Evolutionary conservation across 176 grass and related monocot species (phyloP).

Genomic region (Hyparrhenia diplandra): DNA sequence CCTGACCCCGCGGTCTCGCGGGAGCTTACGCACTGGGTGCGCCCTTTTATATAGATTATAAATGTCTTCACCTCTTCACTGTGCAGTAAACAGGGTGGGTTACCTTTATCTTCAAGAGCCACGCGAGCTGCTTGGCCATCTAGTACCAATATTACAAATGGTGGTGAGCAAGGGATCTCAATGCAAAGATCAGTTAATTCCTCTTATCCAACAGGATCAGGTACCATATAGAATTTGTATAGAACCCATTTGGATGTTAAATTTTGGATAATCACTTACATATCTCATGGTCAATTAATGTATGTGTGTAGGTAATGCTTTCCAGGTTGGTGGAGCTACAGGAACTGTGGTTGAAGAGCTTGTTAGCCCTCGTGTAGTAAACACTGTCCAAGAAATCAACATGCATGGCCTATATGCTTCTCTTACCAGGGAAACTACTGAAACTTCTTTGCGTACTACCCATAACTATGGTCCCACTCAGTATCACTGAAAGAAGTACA

Average conservation of each 20-base stretch:
- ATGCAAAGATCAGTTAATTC: slow-evolving; percentile 31
- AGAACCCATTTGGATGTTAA: neutral
- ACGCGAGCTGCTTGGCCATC: slow-evolving; percentile 70
- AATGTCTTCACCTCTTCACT: slow-evolving; percentile 25
- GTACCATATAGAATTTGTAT: slow-evolving; percentile 32
- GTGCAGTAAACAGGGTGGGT: slow-evolving; percentile 63
- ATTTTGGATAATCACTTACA: neutral
- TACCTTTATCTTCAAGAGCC: slow-evolving; percentile 57
- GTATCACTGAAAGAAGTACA: slow-evolving; percentile 28
- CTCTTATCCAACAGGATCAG: slow-evolving; percentile 40
- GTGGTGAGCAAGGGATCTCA: slow-evolving; percentile 21
- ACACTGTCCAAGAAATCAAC: slow-evolving; percentile 19
- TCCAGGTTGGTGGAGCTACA: slow-evolving; percentile 28
- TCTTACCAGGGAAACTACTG: slow-evolving; percentile 21
- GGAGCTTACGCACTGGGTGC: too few species aligned
- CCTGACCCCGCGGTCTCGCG: too few species aligned
- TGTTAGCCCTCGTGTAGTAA: slow-evolving; percentile 30
- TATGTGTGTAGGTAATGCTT: slow-evolving; percentile 24
- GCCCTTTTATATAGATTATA: slow-evolving; percentile 11
- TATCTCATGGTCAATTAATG: neutral
- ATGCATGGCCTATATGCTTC: slow-evolving; percentile 35
- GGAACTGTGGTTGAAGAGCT: slow-evolving; percentile 4
- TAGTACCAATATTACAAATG: slow-evolving; percentile 28
- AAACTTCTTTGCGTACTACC: slow-evolving; percentile 19
- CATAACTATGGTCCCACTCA: slow-evolving; percentile 7